Conservation (phyloP, 345 rosid genomes). For the Corymbia maculata region DNA sequence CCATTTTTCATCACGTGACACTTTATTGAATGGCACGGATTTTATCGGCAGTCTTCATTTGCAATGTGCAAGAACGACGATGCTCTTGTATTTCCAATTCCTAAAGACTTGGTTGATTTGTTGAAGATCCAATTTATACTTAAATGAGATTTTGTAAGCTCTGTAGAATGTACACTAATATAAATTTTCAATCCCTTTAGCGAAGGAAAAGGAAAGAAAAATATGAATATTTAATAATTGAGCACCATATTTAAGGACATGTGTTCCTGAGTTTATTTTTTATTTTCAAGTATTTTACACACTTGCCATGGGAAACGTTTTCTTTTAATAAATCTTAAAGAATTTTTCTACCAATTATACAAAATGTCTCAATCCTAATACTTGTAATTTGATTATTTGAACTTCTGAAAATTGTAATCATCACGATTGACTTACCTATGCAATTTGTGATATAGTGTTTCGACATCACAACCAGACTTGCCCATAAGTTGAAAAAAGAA, state of each 20-base stretch:
- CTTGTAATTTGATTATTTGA: not conserved
- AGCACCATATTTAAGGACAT: not conserved
- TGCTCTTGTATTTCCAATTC: not conserved
- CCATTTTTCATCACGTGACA: not conserved
- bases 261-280: not conserved
- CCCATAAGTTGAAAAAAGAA: not conserved
- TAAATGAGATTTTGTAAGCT: not conserved
- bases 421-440: not conserved
- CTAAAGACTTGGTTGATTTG: not conserved
- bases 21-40: not conserved
- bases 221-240: not conserved
- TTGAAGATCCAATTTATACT: not conserved
- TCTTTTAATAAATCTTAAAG: not conserved
- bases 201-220: not conserved
- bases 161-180: not conserved
- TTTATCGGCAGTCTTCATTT: accelerated
- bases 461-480: not conserved
- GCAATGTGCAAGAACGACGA: not conserved
- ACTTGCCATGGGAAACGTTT: not conserved
- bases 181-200: not conserved
- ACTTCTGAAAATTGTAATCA: not conserved
- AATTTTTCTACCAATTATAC: not conserved
- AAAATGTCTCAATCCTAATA: not conserved
- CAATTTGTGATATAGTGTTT: not conserved
- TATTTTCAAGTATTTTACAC: not conserved